phyloP scores from a whole-genome alignment of 148 eudicot genomes.

The Cornus florida region DNA sequence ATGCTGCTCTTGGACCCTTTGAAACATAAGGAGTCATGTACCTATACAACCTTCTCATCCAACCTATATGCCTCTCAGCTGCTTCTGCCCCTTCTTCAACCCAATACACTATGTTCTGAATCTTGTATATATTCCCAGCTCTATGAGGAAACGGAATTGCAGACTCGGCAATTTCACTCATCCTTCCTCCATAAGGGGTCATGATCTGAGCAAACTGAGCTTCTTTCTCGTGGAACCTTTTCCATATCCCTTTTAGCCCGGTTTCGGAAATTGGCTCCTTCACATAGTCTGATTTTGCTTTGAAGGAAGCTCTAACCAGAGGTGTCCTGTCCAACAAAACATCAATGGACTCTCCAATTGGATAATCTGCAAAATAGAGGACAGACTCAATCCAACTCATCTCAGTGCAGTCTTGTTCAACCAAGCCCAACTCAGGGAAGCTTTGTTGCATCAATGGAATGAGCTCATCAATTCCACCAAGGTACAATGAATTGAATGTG shows the following conservation, averaged over 20 bases:
- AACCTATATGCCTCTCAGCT: constrained; percentile 15
- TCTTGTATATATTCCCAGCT: constrained; percentile 24
- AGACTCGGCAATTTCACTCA: constrained; percentile 19
- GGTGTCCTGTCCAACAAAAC: constrained; percentile 24
- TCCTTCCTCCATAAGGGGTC: constrained; percentile 27
- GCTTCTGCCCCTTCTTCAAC: constrained; percentile 15
- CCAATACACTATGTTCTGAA: constrained; percentile 30
- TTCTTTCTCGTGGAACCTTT: not conserved
- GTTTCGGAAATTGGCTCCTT: constrained; percentile 24
- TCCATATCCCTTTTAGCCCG: constrained; percentile 20
- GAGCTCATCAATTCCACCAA: not conserved
- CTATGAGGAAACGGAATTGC: constrained; percentile 24
- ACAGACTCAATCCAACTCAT: constrained; percentile 5
- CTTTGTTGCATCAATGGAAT: not conserved
- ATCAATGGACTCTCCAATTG: constrained; percentile 11
- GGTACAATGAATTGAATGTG: not conserved
- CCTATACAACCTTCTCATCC: constrained; percentile 16
- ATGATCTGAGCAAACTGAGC: constrained; percentile 5
- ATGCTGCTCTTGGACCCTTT: constrained; percentile 31
- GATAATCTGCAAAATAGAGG: constrained; percentile 27
- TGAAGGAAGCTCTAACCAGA: constrained; percentile 21
- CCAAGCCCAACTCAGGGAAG: not conserved
- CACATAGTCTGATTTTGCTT: constrained; percentile 32
- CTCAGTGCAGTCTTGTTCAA: not conserved
- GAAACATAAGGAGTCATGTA: constrained; percentile 34